Evolutionary conservation across 2,329 filamentous ascomycete genomes (phyloP), one percentile per base, ranked within the genome.

Genomic region (Aspergillus transmontanensis): DNA sequence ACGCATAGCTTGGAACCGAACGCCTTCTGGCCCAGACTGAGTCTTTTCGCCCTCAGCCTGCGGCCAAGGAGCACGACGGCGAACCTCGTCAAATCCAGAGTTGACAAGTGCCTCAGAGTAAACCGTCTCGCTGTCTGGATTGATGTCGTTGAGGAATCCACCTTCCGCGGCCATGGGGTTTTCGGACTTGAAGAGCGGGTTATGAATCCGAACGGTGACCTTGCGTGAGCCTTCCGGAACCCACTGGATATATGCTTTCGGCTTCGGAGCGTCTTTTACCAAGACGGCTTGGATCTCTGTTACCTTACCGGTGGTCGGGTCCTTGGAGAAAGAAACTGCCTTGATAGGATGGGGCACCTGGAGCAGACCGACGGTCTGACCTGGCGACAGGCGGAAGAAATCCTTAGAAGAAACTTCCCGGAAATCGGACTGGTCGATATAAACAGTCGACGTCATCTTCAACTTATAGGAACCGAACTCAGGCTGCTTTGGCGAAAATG

Each of bases 1-100:
- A 30, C 94, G 86, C 84, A 97, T 89, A 2, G 89, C 94, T 83
- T 98, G 94, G 85, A 98, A 98, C 55, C 94, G 85, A 7, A 97
- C 90, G 60, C 85, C 90, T 79, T 92, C 91, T 28, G 87, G 86
- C 1, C 89, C 90, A n/a, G 64, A 50, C 16, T 74, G 70, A 26
- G 63, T 67, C 59, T 71, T 70, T 39, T 71, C 91, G 12, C 90
- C 91, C 6, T 87, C 90, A 51, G 89, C 87, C 76, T 91, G 89
- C 2, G 93, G 92, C 93, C 93, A 96, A 6, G 92, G 93, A 4
- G 91, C 92, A 32, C 89, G 82, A 50, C 81, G 79, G 69, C 82
- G 86, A 34, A 98, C 86, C 72, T 96, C 91, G 51, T 92, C 86
- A 70, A 97, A 90, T 1, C 94, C 94, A 32, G 86, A 84, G 78